Percentiles rank a stretch among this genome's conserved stretches.
phyloP scores from a whole-genome alignment of 1,284 basidiomycete genomes.

The Heterobasidion irregulare region DNA sequence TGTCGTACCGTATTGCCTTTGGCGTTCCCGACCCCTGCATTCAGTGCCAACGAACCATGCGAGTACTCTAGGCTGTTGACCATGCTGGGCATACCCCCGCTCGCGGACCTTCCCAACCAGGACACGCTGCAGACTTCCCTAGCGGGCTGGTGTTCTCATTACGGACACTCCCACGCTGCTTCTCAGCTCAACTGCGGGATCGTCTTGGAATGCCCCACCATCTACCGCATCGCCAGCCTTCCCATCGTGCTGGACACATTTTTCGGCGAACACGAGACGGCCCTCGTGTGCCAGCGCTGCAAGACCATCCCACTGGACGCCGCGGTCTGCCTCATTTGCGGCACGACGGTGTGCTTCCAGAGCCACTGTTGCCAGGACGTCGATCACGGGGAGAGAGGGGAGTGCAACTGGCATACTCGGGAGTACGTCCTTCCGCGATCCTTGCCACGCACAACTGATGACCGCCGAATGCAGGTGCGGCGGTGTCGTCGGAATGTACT shows the following conservation, averaged over 20 bases:
- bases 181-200: constrained; percentile 70
- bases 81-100: constrained; percentile 70
- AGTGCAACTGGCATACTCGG: constrained; percentile 94
- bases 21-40: constrained; percentile 42
- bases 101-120: constrained; percentile 70
- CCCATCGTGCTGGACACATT: constrained; percentile 81
- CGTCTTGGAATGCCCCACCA: constrained; percentile 73
- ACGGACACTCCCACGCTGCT: constrained; percentile 64
- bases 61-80: constrained; percentile 80
- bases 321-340: constrained; percentile 91
- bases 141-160: constrained; percentile 79
- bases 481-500: constrained; percentile 83
- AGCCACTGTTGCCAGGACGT: constrained; percentile 86
- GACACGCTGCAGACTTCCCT: constrained; percentile 78
- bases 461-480: constrained; percentile 59
- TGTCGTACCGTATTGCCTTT: constrained; percentile 69
- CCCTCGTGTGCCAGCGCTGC: constrained; percentile 73
- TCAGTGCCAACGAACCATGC: constrained; percentile 27
- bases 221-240: constrained; percentile 81
- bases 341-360: constrained; percentile 83
- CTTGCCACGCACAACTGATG: constrained; percentile 8
- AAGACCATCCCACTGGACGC: constrained; percentile 77
- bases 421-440: constrained; percentile 48
- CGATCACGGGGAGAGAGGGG: constrained; percentile 59
- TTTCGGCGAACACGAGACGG: constrained; percentile 64